Percentiles rank a stretch among this genome's conserved stretches.
Conservation (phyloP, 2,329 filamentous ascomycete species). For the Boeremia exigua region DNA sequence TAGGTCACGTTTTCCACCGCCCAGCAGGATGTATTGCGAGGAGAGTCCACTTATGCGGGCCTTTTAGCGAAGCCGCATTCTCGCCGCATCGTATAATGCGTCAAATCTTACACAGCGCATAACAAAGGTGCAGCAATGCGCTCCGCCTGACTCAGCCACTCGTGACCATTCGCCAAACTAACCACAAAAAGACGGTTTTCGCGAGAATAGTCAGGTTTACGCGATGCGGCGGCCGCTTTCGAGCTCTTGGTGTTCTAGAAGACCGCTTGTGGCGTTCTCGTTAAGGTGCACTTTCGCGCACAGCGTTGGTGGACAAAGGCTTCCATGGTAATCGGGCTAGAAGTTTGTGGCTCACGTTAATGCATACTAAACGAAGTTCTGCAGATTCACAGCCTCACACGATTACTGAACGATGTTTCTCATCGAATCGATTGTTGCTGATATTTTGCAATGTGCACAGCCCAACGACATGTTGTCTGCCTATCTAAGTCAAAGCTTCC, state of each 20-base stretch:
- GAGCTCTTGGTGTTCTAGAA: conserved; percentile 8
- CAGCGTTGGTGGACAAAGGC: background rate
- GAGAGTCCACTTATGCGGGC: conserved; percentile 2
- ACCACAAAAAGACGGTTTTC: conserved; percentile 13
- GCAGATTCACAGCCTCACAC: background rate
- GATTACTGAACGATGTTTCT: background rate
- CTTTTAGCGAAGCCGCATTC: conserved; percentile 6
- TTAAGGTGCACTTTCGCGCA: background rate
- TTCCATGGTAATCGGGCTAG: background rate
- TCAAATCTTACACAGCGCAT: conserved; percentile 12
- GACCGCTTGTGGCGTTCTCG: conserved; percentile 12
- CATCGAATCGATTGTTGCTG: background rate
- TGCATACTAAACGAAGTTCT: background rate
- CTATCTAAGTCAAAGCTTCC: conserved; percentile 21
- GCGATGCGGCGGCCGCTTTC: conserved; percentile 6
- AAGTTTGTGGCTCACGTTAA: background rate
- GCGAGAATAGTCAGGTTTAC: conserved; percentile 18
- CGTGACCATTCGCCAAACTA: conserved; percentile 19
- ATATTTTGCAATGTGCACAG: background rate
- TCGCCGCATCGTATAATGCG: conserved; percentile 7
- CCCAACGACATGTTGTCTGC: background rate
- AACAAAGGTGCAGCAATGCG: conserved; percentile 8
- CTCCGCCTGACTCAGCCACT: conserved; percentile 15
- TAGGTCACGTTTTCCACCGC: conserved; percentile 9
- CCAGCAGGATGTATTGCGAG: conserved; percentile 16